Percentiles rank a stretch among this genome's conserved stretches.
These are phyloP conservation scores for Schrenkiella parvula DNA, from an alignment of 345 rosid genomes.

Conservation along the genomic window DNA sequence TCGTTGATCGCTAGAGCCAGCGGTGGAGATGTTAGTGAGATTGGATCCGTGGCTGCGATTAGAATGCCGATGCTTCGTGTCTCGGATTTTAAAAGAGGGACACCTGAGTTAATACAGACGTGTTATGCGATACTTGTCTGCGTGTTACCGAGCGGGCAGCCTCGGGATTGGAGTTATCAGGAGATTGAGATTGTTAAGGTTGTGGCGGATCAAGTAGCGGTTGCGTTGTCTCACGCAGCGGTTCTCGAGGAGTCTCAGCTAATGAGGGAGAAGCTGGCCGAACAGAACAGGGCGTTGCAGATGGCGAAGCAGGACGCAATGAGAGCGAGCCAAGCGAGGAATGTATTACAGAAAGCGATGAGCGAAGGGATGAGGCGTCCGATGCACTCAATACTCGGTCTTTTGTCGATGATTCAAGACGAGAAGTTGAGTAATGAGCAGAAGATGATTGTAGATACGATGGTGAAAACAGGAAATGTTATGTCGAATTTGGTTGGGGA, in stretches of 20 bases:
- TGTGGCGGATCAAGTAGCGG: constrained; percentile 96
- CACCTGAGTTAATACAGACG: constrained; percentile 61
- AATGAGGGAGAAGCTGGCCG: constrained; percentile 85
- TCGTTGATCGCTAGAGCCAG: constrained; percentile 68
- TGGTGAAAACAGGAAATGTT: constrained; percentile 74
- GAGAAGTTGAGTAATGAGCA: constrained; percentile 59
- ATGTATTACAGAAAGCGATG: constrained; percentile 80
- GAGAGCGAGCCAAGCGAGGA: constrained; percentile 90
- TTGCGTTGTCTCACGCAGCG: constrained; percentile 95
- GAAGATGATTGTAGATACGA: constrained; percentile 59
- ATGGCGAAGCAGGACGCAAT: constrained; percentile 61
- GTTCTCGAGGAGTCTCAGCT: constrained; percentile 92
- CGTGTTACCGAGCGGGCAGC: constrained; percentile 65
- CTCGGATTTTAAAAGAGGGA: constrained; percentile 80
- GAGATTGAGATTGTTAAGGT: constrained; percentile 88
- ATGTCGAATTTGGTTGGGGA: constrained; percentile 78
- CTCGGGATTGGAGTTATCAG: constrained; percentile 71
- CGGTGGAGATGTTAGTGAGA: constrained; percentile 45
- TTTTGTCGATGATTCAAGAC: constrained; percentile 75
- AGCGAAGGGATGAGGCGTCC: constrained; percentile 93
- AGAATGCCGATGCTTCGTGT: constrained; percentile 95
- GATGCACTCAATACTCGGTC: constrained; percentile 74
- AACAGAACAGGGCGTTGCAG: constrained; percentile 83
- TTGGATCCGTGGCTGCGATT: constrained; percentile 83
- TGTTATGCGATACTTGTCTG: constrained; percentile 80